Evolutionary conservation across 345 rosid species (phyloP).

Genomic region (Eucalyptus pumila): DNA sequence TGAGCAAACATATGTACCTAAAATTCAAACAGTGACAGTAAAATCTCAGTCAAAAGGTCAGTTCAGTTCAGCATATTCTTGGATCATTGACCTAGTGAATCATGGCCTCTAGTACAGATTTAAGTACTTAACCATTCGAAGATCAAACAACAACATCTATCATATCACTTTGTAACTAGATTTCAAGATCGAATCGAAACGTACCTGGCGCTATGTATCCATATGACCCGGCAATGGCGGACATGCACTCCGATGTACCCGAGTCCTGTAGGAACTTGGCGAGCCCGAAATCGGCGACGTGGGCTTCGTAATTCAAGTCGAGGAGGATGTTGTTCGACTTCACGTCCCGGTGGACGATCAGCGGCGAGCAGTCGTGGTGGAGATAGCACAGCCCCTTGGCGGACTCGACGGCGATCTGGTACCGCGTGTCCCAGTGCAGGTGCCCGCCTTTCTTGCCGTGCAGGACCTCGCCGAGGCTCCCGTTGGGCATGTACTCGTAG

Average conservation of each 20-base stretch:
- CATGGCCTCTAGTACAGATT: background rate
- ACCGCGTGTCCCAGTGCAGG: constrained; percentile 37
- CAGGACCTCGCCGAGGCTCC: constrained; percentile 46
- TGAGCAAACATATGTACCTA: background rate
- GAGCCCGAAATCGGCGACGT: constrained; percentile 46
- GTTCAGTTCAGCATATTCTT: background rate
- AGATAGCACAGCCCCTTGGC: constrained; percentile 47
- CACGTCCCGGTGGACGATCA: constrained; percentile 41
- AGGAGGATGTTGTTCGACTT: constrained; percentile 43
- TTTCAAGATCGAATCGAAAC: background rate
- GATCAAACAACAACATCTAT: background rate
- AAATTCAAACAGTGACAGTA: background rate
- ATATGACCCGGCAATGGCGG: constrained; percentile 45
- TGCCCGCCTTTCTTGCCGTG: constrained; percentile 53
- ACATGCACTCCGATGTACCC: constrained; percentile 44
- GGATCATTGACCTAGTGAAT: background rate
- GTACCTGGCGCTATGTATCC: constrained; percentile 44
- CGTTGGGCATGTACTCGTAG: constrained; percentile 44
- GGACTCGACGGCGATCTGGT: constrained; percentile 34
- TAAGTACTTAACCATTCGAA: background rate
- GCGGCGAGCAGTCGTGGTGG: constrained; percentile 44
- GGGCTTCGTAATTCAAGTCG: constrained; percentile 32
- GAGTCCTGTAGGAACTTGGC: constrained; percentile 47
- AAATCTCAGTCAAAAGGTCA: background rate
- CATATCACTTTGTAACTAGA: background rate